Conservation (phyloP, 2,329 filamentous ascomycete species). For the Onygenales sp. region DNA sequence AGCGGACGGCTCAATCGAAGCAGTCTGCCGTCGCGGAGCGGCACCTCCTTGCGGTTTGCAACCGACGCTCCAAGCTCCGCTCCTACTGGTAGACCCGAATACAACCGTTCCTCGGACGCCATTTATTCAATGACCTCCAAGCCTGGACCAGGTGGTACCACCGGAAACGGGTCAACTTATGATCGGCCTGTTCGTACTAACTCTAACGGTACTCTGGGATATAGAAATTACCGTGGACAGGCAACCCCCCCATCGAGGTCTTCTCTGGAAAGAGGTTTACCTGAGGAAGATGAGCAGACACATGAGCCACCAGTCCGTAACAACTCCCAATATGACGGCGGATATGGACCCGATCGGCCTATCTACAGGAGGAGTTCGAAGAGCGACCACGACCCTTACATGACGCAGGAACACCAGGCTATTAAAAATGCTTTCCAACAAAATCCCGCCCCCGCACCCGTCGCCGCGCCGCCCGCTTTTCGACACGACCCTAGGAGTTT, state of each 20-base stretch:
- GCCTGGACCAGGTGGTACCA: conserved; percentile 2
- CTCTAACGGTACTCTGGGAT: conserved; percentile 3
- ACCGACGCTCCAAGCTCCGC: conserved; percentile 9
- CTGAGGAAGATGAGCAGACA: conserved; percentile 19
- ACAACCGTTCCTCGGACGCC: conserved; percentile 28
- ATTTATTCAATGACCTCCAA: conserved; percentile 22
- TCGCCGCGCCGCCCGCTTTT: conserved; percentile 69
- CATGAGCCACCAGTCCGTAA: conserved; percentile 30
- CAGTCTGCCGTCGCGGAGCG: conserved; percentile 26
- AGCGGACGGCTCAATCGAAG: conserved; percentile 37
- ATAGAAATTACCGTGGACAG: background rate
- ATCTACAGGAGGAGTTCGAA: conserved; percentile 33
- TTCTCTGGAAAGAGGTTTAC: background rate
- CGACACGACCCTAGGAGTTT: conserved; percentile 62
- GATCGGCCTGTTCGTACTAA: background rate
- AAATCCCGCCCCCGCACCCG: conserved; percentile 62
- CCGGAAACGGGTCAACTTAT: background rate
- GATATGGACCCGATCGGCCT: conserved; percentile 17
- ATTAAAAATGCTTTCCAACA: conserved; percentile 28
- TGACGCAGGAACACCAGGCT: conserved; percentile 17
- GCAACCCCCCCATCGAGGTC: background rate
- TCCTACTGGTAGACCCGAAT: conserved; percentile 14
- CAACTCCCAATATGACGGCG: conserved; percentile 16
- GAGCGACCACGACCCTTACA: conserved; percentile 20
- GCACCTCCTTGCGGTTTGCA: conserved; percentile 24